A percentile compares a stretch with the other conserved stretches of the same genome.
Conservation (phyloP, 306 rosid genomes). For the Glycine latifolia region DNA sequence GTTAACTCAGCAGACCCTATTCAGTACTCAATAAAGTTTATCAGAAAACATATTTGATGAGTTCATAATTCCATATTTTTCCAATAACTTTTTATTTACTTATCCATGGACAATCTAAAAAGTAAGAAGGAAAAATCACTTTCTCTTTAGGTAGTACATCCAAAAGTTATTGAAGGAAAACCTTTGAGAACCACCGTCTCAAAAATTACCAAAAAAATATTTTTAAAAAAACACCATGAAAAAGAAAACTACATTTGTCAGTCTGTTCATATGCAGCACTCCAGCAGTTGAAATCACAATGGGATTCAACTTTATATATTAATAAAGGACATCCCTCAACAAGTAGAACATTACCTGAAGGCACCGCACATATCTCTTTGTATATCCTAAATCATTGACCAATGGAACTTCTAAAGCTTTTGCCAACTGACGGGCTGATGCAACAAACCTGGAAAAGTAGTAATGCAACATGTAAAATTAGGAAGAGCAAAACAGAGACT, state of each 20-base stretch:
- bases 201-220: neutral
- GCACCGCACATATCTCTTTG: slow-evolving; percentile 97
- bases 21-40: slow-evolving; percentile 9
- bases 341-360: slow-evolving; percentile 72
- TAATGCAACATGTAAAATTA: slow-evolving; percentile 28
- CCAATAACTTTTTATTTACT: neutral
- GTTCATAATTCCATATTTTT: neutral
- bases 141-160: neutral
- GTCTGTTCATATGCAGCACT: slow-evolving; percentile 24
- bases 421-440: slow-evolving; percentile 89
- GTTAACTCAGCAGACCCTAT: slow-evolving; percentile 19
- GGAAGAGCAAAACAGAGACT: neutral
- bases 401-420: slow-evolving; percentile 97
- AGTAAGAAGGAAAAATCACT: neutral
- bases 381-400: slow-evolving; percentile 98
- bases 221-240: neutral
- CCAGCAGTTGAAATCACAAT: slow-evolving; percentile 8
- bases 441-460: slow-evolving; percentile 75
- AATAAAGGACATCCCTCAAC: slow-evolving; percentile 15
- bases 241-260: slow-evolving; percentile 1
- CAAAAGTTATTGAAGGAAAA: neutral
- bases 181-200: neutral
- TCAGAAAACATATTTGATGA: neutral
- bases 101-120: slow-evolving; percentile 11
- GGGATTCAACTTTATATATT: slow-evolving; percentile 9